Evolutionary conservation across 73 alveolate species (phyloP).

Genomic region (Uronychia binucleata): DNA sequence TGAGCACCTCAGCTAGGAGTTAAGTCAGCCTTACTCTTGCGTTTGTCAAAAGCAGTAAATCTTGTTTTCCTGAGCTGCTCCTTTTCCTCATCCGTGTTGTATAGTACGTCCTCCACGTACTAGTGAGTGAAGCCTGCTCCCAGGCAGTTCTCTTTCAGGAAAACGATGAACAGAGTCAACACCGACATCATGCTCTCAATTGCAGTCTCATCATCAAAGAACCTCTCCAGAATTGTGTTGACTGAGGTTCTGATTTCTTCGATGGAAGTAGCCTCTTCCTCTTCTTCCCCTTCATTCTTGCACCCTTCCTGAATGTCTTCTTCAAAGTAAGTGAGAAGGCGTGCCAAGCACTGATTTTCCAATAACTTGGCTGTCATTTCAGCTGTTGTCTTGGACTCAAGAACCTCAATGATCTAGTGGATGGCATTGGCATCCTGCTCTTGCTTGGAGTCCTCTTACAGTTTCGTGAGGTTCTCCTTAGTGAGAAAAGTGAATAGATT

Average conservation of each 20-base stretch:
- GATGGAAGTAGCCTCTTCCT: neutral
- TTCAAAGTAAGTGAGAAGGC: neutral
- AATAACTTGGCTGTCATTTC: neutral
- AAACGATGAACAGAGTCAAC: neutral
- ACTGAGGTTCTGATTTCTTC: neutral
- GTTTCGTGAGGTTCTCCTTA: neutral
- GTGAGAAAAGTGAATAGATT: neutral
- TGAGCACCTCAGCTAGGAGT: constrained; percentile 6
- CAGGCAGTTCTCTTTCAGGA: constrained; percentile 29
- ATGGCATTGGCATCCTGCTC: neutral
- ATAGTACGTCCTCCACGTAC: neutral
- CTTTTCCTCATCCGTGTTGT: constrained; percentile 1
- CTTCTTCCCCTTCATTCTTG: too few species aligned
- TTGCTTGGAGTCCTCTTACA: neutral
- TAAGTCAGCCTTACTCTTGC: constrained; percentile 1
- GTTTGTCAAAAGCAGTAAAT: neutral
- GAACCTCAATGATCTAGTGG: neutral
- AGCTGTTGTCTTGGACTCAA: neutral
- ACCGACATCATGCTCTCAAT: neutral
- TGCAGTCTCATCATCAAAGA: neutral
- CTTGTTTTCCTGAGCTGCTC: neutral
- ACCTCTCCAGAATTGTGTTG: neutral
- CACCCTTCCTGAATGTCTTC: neutral
- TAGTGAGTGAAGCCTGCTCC: constrained; percentile 6
- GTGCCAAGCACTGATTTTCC: neutral